phyloP scores from a whole-genome alignment of 768 basidiomycete genomes.

The Podaxis sp. region DNA sequence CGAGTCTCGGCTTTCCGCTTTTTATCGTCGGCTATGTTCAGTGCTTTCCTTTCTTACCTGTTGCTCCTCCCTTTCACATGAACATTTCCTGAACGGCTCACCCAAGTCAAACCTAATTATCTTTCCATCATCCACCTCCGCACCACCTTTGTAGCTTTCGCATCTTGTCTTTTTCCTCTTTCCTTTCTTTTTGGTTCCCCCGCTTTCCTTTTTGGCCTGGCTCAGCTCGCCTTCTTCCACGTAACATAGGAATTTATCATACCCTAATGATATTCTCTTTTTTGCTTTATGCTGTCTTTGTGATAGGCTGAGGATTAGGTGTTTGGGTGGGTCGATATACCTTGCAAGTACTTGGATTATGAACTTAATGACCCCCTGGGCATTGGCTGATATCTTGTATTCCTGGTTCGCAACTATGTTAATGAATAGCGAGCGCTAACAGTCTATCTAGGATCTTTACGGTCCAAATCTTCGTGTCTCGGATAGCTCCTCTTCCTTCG shows the following conservation, averaged over 20 bases:
- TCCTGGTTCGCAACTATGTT: no score
- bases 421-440: no score
- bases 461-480: no score
- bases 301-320: no score
- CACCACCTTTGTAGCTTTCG: slow-evolving; percentile 8
- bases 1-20: background rate
- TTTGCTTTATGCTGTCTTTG: background rate
- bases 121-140: background rate
- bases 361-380: no score
- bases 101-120: background rate
- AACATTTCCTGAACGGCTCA: background rate
- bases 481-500: no score
- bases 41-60: background rate
- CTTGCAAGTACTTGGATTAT: no score
- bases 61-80: background rate
- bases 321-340: no score
- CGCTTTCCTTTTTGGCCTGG: background rate
- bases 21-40: background rate
- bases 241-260: background rate
- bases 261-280: background rate
- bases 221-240: background rate
- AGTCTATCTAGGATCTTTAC: no score
- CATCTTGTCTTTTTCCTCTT: background rate
- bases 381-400: no score
- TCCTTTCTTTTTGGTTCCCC: background rate